Conservation (phyloP, 176 grass and related monocot species). For the Aegilops sharonensis region DNA sequence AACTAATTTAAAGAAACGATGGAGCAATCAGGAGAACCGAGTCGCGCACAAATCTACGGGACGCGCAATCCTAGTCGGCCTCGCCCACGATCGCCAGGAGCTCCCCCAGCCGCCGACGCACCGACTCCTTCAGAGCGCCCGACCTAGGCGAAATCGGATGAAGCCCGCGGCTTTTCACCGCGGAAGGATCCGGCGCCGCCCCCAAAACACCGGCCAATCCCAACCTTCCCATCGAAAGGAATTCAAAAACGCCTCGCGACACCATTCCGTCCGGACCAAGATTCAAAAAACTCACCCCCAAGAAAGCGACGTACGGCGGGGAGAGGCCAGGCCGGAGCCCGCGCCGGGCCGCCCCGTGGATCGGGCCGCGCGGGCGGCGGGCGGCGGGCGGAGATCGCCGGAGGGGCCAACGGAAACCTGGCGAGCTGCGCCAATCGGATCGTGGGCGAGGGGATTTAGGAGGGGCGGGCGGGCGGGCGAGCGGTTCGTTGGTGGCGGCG, state of each 20-base stretch:
- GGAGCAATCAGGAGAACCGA: neutral
- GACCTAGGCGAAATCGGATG: neutral
- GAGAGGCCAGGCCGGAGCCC: neutral
- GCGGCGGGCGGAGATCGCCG: neutral
- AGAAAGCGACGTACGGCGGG: neutral
- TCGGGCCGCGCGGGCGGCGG: neutral
- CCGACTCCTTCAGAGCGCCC: neutral
- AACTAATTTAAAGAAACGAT: neutral
- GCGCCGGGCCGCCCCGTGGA: neutral
- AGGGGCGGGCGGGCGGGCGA: no score
- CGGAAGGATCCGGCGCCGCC: neutral
- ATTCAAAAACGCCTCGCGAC: neutral
- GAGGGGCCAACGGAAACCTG: neutral
- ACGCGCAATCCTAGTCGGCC: neutral
- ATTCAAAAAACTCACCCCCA: neutral
- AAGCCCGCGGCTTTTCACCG: neutral
- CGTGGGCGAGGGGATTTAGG: slow-evolving; percentile 13
- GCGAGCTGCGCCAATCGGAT: neutral
- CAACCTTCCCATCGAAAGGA: neutral
- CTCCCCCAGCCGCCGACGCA: neutral
- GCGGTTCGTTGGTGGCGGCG: neutral
- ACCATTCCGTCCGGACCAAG: neutral
- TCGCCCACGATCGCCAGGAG: neutral
- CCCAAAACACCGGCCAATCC: neutral
- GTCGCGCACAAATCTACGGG: neutral